Percentiles rank a stretch among this genome's conserved stretches.
Conservation (phyloP, 192 early-diverging fungal species). For the Entomortierella beljakovae region DNA sequence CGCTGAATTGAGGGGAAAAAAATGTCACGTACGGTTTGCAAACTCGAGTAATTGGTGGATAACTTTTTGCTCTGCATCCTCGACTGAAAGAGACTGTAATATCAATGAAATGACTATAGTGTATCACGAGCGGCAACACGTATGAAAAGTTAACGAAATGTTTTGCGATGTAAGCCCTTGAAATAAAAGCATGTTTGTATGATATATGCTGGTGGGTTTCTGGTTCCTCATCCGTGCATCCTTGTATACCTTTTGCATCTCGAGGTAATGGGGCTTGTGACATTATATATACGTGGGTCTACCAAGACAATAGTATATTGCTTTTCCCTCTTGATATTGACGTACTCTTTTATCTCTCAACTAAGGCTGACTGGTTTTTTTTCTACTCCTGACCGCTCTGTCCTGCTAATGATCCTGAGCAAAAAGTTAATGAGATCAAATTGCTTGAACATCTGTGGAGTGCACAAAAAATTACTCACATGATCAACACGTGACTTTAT, state of each 20-base stretch:
- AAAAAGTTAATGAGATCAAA: background rate
- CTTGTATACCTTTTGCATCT: constrained; percentile 47
- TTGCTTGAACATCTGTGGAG: background rate
- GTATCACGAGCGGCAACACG: background rate
- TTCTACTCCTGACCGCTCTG: background rate
- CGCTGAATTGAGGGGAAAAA: background rate
- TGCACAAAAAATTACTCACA: no score
- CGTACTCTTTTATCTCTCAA: no score
- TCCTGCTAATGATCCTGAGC: background rate
- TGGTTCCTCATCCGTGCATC: no score
- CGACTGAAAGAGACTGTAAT: constrained; percentile 84
- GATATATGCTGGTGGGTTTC: background rate
- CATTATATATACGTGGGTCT: background rate
- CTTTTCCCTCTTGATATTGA: no score
- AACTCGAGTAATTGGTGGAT: constrained; percentile 94
- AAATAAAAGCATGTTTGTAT: background rate
- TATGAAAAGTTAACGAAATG: background rate
- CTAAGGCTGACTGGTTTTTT: no score
- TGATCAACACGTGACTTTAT: no score
- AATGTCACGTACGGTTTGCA: constrained; percentile 75
- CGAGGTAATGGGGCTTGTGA: constrained; percentile 43
- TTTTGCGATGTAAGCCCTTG: background rate
- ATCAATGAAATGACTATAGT: constrained; percentile 83
- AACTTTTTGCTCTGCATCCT: constrained; percentile 92
- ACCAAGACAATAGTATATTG: no score